Base-by-base conservation (phyloP, 2,329 filamentous ascomycete genomes). In the Ceratocystis papillata region DNA sequence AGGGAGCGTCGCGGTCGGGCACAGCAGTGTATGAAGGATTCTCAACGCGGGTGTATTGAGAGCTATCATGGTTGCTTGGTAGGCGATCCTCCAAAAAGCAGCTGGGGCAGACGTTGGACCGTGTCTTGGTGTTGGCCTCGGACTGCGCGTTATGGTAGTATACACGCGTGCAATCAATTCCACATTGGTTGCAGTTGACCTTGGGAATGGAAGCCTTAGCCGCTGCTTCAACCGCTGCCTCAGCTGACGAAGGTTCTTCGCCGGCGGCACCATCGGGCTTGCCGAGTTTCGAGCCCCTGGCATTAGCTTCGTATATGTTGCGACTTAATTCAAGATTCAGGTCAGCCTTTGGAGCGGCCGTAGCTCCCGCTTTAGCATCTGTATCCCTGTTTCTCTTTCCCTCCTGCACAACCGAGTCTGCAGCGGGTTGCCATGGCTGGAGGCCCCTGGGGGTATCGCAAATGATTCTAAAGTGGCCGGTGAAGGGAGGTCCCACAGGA, bases 391-490 rank as follows among this genome's bases (percentile, higher is more conserved):
- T 82, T 70, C 80, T 80, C 73, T 83, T 85, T 65, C 84, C 84
- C 69, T 85, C 79, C n/a, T 81, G 73, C 3, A 86, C 79, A 50
- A 85, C 76, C 5, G 90, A 85, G 71, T 90, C 88, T 1, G 91
- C 87, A 20, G 89, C 88, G 20, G 94, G 94, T 74, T 99, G 94
- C 84, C 93, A 96, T 28, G 93, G 89, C 75, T 97, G 93, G 63
- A 99, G 82, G 46, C 94, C 94, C 67, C 94, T 87, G 64, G 94
- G 94, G 0, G 94, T 99, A 74, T 99, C 94, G 73, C 91, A 94
- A 66, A 93, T 93, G 69, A 97, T 87, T 75, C 90, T 88, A 82
- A 99, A 99, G 75, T 99, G 94, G 48, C 94, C 94, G 3, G 94
- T 99, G 73, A 96, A 97, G 5, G 94, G 94, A 2, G 94, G 93